phyloP scores from a whole-genome alignment of 202 grass and related monocot genomes.

The Zoysia matrella region DNA sequence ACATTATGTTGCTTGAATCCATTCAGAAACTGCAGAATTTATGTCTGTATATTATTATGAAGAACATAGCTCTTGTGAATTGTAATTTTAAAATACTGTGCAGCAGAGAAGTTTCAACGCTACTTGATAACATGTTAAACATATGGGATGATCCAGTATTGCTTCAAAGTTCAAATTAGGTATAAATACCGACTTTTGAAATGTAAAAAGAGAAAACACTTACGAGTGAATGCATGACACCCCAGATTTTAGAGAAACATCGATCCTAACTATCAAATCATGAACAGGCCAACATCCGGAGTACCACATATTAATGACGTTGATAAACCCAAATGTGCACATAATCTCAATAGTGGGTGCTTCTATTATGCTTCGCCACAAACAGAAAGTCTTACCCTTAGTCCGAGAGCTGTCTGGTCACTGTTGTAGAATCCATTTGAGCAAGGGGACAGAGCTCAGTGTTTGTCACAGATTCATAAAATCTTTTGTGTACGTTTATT shows the following conservation, averaged over 20 bases:
- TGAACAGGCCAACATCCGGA: background rate
- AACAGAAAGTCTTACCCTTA: background rate
- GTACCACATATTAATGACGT: background rate
- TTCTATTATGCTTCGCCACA: background rate
- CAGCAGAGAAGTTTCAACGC: background rate
- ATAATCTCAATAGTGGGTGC: background rate
- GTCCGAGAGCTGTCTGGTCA: background rate
- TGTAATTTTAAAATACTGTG: background rate
- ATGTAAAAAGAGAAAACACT: background rate
- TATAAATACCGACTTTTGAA: background rate
- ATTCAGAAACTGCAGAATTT: background rate
- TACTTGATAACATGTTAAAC: slow-evolving; percentile 5
- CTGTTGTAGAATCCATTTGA: background rate
- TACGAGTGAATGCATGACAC: background rate
- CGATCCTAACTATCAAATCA: background rate
- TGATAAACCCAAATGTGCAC: background rate
- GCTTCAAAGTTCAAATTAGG: background rate
- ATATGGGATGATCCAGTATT: background rate
- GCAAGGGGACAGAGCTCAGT: background rate
- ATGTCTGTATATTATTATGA: slow-evolving; percentile 3
- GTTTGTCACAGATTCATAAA: slow-evolving; percentile 7
- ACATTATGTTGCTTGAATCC: background rate
- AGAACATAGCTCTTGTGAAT: background rate
- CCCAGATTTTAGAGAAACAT: background rate
- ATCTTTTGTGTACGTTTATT: background rate